Base-by-base conservation (phyloP, 2,329 filamentous ascomycete species). In the Claviceps quebecensis region DNA sequence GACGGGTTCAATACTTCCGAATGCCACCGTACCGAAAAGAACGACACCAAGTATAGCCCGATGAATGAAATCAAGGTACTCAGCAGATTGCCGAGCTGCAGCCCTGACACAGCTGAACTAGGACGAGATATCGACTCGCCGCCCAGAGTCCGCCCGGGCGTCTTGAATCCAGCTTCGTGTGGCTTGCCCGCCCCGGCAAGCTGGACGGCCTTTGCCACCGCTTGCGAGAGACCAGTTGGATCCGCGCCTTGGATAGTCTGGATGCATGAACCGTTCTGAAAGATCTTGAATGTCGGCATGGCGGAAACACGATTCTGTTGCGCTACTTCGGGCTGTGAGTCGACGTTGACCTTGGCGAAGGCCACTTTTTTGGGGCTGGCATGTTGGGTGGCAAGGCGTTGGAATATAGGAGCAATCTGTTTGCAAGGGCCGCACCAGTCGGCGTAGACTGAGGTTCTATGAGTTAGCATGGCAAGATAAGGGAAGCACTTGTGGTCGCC, bases 211-310 rank as follows among this genome's bases (percentile, higher is more conserved):
- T 85, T 85, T 60, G 84, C 82, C 56, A 96, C 83, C 23, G 86
- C 87, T 52, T 81, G 76, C 38, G 82, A 84, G 44, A 98, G 80
- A 49, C 81, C 83, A 11, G 81, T 75, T 1, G 83, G 78, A 70
- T 95, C 86, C 37, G 90, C 89, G 59, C 93, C 93, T 61, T 79
- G 77, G 63, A 95, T 81, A 36, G 85, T 89, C 57, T 87, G 78
- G 63, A 86, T 76, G 60, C 84, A 80, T 57, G 77, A 73, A 60
- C 84, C 83, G 63, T 80, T 81, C 70, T 87, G 84, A 75, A 88
- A 90, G 68, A 97, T 82, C 65, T 96, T 79, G 70, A 98, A 97
- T 49, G 93, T 97, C 5, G 93, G 93, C 82, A 95, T 90, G 56
- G 88, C 87, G 61, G 81, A 81, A 67, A 97, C 78, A 57, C 78